Evolutionary conservation across 208 protist species (phyloP), one percentile per base, ranked within the genome.

Genomic region (Acanthamoeba triangularis): DNA sequence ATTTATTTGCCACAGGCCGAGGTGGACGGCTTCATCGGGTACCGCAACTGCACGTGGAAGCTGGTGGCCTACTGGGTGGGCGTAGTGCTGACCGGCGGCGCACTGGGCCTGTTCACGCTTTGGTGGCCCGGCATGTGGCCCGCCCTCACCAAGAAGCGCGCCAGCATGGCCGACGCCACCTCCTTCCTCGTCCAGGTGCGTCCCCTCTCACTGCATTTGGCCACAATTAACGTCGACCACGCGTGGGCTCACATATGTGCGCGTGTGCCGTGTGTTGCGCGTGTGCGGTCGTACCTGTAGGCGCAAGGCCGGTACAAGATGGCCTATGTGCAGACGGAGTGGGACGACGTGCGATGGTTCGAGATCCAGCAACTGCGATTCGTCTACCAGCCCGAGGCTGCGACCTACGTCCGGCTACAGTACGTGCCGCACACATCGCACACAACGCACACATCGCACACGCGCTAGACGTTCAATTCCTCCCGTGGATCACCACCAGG

Each of bases 291-390:
- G 23, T 10, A 10, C 16, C 8, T 35, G 20, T 20, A 72, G 65
- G 65, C 65, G 23, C 65, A 72, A 72, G 65, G 65, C 23, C 65
- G 65, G 65, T 72, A 72, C 8, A 28, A 72, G n/a, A 72, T 72
- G 23, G 65, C 65, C n/a, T 72, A n/a, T 11, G 23, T 72, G 65
- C 65, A 72, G 10, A 72, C 30, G n/a, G 65, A 72, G 65, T 72
- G n/a, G 30, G 65, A 72, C 30, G 65, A 72, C 65, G 65, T 72
- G 65, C 65, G 65, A 72, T 72, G 65, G 65, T 72, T 72, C 23
- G 65, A 72, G 65, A 37, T 72, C 65, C 65, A 72, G 65, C 65
- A 72, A 11, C 30, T 72, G 18, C 65, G 65, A 28, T 72, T 72
- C 65, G 65, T 72, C n/a, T 72, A 72, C 65, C 65, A 72, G 65